Conservation (phyloP, 352 stramenopile genomes). For the Phytophthora pistaciae region DNA sequence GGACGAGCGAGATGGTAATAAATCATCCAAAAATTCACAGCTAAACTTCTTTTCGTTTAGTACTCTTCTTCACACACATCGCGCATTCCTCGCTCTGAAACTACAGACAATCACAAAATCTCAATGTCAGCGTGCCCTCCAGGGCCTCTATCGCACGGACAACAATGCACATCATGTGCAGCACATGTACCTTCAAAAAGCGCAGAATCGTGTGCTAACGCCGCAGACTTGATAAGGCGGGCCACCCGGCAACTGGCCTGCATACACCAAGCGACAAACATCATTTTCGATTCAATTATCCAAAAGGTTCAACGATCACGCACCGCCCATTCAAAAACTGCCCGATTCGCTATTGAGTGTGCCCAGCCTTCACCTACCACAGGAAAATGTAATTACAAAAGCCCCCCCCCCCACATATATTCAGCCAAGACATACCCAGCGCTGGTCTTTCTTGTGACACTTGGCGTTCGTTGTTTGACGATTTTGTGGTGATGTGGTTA, state of each 20-base stretch:
- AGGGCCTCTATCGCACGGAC: background rate
- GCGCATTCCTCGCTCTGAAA: constrained; percentile 39
- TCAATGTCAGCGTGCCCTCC: background rate
- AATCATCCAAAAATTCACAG: constrained; percentile 5
- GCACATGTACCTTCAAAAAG: constrained; percentile 51
- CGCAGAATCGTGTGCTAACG: constrained; percentile 40
- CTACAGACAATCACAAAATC: constrained; percentile 2
- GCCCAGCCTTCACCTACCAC: constrained; percentile 75
- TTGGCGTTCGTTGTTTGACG: constrained; percentile 19
- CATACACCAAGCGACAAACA: background rate
- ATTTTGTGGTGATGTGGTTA: constrained; percentile 82
- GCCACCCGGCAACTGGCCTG: constrained; percentile 52
- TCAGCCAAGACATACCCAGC: constrained; percentile 36
- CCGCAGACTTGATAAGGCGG: constrained; percentile 60
- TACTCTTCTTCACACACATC: constrained; percentile 31
- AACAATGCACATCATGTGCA: background rate
- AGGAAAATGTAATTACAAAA: background rate
- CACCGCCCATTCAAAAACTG: constrained; percentile 80
- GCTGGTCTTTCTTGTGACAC: constrained; percentile 38
- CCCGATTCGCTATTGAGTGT: constrained; percentile 65
- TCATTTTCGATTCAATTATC: background rate
- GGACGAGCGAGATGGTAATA: constrained; percentile 1
- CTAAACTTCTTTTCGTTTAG: constrained; percentile 10
- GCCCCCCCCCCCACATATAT: no score
- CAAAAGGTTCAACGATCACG: background rate